These are phyloP conservation scores for Astragalus glycyphyllos DNA, from an alignment of 306 rosid genomes.

Conservation along the genomic window DNA sequence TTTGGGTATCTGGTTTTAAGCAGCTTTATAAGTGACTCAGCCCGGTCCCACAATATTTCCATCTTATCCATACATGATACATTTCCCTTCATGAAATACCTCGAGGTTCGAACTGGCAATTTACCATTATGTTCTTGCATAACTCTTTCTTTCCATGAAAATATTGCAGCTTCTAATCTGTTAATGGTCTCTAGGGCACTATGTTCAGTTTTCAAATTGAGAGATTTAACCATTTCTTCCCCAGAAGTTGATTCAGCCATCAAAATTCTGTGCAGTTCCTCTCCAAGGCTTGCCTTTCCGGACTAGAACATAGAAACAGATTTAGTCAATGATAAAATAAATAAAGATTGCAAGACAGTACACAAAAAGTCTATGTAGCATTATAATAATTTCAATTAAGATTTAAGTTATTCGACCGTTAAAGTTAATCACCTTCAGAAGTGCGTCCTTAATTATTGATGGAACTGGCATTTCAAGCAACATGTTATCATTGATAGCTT, in stretches of 20 bases:
- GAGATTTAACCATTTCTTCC: slow-evolving; percentile 63
- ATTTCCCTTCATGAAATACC: slow-evolving; percentile 77
- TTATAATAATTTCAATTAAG: not conserved
- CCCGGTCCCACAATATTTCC: slow-evolving; percentile 61
- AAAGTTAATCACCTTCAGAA: slow-evolving; percentile 63
- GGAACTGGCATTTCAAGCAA: slow-evolving; percentile 89
- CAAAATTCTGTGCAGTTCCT: slow-evolving; percentile 65
- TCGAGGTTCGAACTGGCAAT: slow-evolving; percentile 72
- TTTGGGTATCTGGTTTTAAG: slow-evolving; percentile 69
- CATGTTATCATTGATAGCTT: slow-evolving; percentile 69
- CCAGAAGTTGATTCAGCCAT: slow-evolving; percentile 55
- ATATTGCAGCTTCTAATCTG: slow-evolving; percentile 73
- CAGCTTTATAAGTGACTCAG: slow-evolving; percentile 62
- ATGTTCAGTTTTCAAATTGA: slow-evolving; percentile 71
- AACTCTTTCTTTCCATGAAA: slow-evolving; percentile 76
- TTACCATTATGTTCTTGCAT: slow-evolving; percentile 55
- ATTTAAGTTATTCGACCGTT: not conserved
- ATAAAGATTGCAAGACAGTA: slow-evolving; percentile 6
- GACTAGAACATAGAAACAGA: slow-evolving; percentile 53
- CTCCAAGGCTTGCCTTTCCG: slow-evolving; percentile 77
- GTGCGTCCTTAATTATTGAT: slow-evolving; percentile 63
- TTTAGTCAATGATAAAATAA: slow-evolving; percentile 15
- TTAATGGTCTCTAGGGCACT: slow-evolving; percentile 68
- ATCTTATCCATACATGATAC: slow-evolving; percentile 61
- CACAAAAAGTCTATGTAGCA: too few relatives aligned